These are phyloP conservation scores for Sanguinoderma infundibulare DNA, from an alignment of 1,284 basidiomycete species.

Conservation along the genomic window DNA sequence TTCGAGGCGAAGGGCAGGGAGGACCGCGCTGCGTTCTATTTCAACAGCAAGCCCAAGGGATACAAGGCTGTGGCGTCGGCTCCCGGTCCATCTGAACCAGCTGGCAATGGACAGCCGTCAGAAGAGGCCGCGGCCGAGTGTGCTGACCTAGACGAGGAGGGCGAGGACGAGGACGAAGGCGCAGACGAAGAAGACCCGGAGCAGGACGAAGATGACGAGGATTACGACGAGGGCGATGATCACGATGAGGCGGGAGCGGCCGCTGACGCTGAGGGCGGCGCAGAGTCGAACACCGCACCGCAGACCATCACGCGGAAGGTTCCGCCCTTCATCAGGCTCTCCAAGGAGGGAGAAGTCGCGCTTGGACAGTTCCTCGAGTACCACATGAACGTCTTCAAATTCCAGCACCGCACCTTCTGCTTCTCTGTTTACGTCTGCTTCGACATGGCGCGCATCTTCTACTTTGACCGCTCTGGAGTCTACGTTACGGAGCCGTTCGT, in stretches of 20 bases:
- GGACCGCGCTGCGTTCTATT: neutral
- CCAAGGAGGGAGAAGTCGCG: neutral
- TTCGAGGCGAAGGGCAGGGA: neutral
- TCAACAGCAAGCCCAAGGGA: neutral
- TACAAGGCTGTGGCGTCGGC: too few species aligned
- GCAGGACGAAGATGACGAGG: neutral
- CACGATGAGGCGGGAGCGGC: neutral
- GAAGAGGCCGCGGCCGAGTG: neutral
- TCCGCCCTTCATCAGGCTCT: neutral
- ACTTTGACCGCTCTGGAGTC: conserved; percentile 10
- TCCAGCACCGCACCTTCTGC: conserved; percentile 6
- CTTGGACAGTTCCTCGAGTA: neutral
- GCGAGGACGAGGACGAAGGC: neutral
- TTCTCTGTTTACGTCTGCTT: conserved; percentile 1
- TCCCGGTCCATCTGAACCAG: too few species aligned
- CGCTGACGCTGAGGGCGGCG: too few species aligned
- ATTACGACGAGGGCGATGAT: neutral
- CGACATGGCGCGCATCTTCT: conserved; percentile 7
- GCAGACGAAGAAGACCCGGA: too few species aligned
- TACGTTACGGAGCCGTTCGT: conserved; percentile 14
- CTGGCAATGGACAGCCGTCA: too few species aligned
- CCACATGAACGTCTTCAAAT: neutral
- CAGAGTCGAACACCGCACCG: too few species aligned
- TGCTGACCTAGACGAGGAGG: neutral
- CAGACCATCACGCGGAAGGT: neutral